phyloP scores from a whole-genome alignment of 2,329 filamentous ascomycete species.

The Neopestalotiopsis clavispora region DNA sequence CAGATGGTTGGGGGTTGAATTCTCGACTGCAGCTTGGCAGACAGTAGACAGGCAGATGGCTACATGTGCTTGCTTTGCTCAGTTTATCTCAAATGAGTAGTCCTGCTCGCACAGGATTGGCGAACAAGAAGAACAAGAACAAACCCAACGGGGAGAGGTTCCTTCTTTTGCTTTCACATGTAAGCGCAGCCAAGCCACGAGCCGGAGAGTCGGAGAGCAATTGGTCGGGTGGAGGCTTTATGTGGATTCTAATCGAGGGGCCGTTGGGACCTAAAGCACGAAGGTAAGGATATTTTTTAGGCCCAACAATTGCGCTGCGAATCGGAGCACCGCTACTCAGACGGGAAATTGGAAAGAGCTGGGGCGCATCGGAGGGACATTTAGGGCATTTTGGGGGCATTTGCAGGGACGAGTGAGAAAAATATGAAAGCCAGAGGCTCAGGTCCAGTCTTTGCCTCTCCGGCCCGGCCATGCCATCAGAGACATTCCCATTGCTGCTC shows the following conservation, averaged over 20 bases:
- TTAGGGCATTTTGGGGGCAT: background rate
- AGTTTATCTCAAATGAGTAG: background rate
- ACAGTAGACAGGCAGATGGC: background rate
- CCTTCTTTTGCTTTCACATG: conserved; percentile 15
- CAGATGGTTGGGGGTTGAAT: background rate
- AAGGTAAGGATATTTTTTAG: conserved; percentile 6
- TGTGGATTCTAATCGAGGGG: conserved; percentile 3
- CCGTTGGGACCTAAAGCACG: conserved; percentile 8
- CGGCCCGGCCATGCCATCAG: background rate
- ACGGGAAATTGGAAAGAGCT: conserved; percentile 1
- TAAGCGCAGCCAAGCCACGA: conserved; percentile 2
- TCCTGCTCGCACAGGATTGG: background rate
- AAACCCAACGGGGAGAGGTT: background rate
- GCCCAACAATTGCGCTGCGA: conserved; percentile 9
- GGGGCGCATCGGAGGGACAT: background rate
- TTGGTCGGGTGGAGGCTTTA: conserved; percentile 10
- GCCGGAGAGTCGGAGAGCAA: conserved; percentile 9
- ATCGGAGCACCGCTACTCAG: background rate
- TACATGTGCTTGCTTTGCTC: background rate
- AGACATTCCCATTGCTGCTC: no score
- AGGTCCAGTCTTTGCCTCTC: background rate
- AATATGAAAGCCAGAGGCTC: background rate
- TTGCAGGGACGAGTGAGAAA: background rate
- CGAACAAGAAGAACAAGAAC: background rate
- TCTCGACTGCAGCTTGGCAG: background rate